phyloP scores from a whole-genome alignment of 768 basidiomycete species.

The Filobasidium wieringae region DNA sequence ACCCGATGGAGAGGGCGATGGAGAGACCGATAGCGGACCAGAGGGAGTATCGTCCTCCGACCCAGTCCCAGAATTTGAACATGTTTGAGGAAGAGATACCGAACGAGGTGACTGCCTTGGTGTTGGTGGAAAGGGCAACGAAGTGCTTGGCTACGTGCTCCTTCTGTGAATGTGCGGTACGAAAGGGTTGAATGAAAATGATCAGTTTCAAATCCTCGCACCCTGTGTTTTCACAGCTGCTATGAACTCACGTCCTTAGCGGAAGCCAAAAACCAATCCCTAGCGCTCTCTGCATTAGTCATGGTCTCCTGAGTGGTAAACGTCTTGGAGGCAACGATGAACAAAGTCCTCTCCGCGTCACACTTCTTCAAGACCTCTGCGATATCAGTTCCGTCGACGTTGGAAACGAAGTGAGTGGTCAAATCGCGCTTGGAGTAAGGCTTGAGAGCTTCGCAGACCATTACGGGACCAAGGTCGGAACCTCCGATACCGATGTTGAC shows the following conservation, averaged over 20 bases:
- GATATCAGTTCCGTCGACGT: slow-evolving; percentile 96
- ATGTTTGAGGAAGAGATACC: slow-evolving; percentile 86
- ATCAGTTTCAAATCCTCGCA: too few species aligned
- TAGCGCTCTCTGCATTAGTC: slow-evolving; percentile 89
- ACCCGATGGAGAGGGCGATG: slow-evolving; percentile 85
- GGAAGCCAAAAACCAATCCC: slow-evolving; percentile 77
- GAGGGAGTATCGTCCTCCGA: slow-evolving; percentile 92
- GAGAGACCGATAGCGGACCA: slow-evolving; percentile 97
- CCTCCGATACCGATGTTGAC: slow-evolving; percentile 99
- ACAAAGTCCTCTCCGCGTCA: slow-evolving; percentile 83
- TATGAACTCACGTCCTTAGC: slow-evolving; percentile 56
- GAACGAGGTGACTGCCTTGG: slow-evolving; percentile 79
- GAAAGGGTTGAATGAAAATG: neutral
- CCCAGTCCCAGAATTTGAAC: slow-evolving; percentile 99
- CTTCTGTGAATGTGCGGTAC: slow-evolving; percentile 41
- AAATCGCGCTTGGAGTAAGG: slow-evolving; percentile 81
- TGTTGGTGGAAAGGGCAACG: slow-evolving; percentile 94
- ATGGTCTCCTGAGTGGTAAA: slow-evolving; percentile 99
- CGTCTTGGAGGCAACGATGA: slow-evolving; percentile 98
- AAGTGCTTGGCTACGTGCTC: slow-evolving; percentile 96
- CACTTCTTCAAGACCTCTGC: slow-evolving; percentile 71
- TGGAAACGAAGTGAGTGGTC: slow-evolving; percentile 78
- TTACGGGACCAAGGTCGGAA: slow-evolving; percentile 93
- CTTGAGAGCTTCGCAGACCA: slow-evolving; percentile 97
- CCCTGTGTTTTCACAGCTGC: neutral